Conservation (phyloP, 306 rosid species). For the Vicia faba region DNA sequence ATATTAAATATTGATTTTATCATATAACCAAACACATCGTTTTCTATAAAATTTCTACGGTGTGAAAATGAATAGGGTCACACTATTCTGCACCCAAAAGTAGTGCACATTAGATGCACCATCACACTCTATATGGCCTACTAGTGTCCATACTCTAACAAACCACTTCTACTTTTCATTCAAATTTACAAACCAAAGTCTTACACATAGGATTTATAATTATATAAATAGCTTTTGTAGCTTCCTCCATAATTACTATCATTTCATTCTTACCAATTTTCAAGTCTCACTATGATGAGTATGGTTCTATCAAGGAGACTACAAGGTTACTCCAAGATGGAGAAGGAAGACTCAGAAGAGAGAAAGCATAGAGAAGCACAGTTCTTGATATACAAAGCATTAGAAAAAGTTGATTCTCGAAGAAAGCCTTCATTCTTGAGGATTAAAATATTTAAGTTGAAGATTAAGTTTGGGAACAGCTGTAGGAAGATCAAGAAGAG, state of each 20-base stretch:
- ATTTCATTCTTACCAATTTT: not conserved
- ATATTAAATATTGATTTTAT: not conserved
- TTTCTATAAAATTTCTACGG: conserved; percentile 7
- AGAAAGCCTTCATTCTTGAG: conserved; percentile 50
- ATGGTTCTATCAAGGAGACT: conserved; percentile 44
- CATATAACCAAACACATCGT: conserved; percentile 13
- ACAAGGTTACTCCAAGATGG: conserved; percentile 58
- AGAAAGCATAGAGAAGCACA: conserved; percentile 57
- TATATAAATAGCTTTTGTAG: conserved; percentile 11
- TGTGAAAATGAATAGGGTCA: not conserved
- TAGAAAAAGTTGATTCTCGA: conserved; percentile 54
- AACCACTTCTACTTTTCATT: not conserved
- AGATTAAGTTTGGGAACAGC: conserved; percentile 63
- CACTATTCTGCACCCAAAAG: not conserved
- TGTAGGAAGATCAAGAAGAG: conserved; percentile 61
- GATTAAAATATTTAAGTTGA: conserved; percentile 63
- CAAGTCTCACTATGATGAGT: conserved; percentile 7
- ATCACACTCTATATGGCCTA: conserved; percentile 21
- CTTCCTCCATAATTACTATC: not conserved
- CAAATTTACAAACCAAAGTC: not conserved
- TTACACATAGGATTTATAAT: too few relatives aligned
- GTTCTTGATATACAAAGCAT: conserved; percentile 63
- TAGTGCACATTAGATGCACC: not conserved
- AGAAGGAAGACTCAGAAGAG: conserved; percentile 75
- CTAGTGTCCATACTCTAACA: conserved; percentile 7